A percentile compares a stretch with the other conserved stretches of the same genome.
Conservation (phyloP, 2,329 filamentous ascomycete species). For the Hymenoscyphus occultus region DNA sequence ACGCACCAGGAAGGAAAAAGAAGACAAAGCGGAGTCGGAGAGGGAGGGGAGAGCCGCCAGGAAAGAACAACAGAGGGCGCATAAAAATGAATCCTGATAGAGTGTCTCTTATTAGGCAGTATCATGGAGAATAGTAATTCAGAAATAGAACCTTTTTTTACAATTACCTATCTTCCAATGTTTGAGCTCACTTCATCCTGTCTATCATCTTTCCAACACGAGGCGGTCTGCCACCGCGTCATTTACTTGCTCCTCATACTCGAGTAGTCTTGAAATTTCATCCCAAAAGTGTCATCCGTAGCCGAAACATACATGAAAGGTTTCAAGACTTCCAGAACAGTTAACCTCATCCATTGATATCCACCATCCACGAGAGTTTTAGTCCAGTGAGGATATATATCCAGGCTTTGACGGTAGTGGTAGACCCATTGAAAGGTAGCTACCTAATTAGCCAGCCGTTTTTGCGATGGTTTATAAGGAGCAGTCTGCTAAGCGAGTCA, state of each 20-base stretch:
- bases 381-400: neutral
- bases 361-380: neutral
- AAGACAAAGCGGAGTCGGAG: constrained; percentile 9
- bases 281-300: constrained; percentile 21
- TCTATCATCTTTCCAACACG: constrained; percentile 6
- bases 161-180: neutral
- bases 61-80: neutral
- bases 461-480: too few relatives aligned
- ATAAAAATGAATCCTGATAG: neutral
- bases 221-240: constrained; percentile 19
- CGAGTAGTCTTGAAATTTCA: constrained; percentile 6
- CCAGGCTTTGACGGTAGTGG: neutral
- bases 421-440: too few relatives aligned
- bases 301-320: constrained; percentile 14
- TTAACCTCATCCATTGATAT: constrained; percentile 8
- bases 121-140: neutral
- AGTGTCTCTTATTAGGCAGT: neutral
- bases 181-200: neutral
- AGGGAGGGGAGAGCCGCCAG: neutral
- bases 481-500: too few relatives aligned
- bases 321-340: neutral
- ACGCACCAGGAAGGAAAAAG: constrained; percentile 32
- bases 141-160: neutral
- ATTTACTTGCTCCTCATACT: constrained; percentile 20
- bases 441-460: too few relatives aligned